Base-by-base conservation (phyloP, 2,329 filamentous ascomycete genomes). In the Ceratocystis alfenasii region DNA sequence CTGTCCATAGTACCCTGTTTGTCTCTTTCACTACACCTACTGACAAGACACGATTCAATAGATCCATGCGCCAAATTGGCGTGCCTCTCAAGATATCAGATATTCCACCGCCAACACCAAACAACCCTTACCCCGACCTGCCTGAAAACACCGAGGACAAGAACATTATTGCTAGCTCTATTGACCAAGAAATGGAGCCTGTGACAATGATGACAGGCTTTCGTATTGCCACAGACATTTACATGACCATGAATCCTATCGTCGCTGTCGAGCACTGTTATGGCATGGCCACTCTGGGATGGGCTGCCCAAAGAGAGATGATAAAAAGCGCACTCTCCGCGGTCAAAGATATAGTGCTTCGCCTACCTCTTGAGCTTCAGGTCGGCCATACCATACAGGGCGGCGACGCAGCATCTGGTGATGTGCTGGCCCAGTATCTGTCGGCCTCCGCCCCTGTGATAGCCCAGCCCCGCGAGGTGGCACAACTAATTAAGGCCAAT, bases 141-240 rank as follows among this genome's bases (percentile, higher is more conserved):
- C 91, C 91, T 0, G 78, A 87, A 22, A 90, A 95, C 71, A 84
- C 95, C 0, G 91, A 96, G 70, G 91, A 96, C 74, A 85, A 87
- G 66, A 92, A 85, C 71, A 88, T 96, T 67, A 86, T 86, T 67
- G 79, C 86, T 0, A 83, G 85, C 28, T 84, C 93, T 63, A 81
- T 87, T 41, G 79, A 82, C 6, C 90, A 93, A 71, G 87, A 88
- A 1, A 76, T 83, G 20, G 85, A 84, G 4, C 78, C 81, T 1
- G 77, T 92, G 1, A 88, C 90, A 0, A 80, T 87, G 46, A 77
- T 95, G 59, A 84, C 87, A 0, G 91, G 89, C 0, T 96, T 95
- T 77, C 92, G 91, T 68, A 82, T 87, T 66, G 90, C 87, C 68
- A 85, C 90, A 44, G 83, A 86, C 63, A 84, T 94, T 45, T 95